phyloP scores from a whole-genome alignment of 352 stramenopile genomes.

The Discostella stelligera region DNA sequence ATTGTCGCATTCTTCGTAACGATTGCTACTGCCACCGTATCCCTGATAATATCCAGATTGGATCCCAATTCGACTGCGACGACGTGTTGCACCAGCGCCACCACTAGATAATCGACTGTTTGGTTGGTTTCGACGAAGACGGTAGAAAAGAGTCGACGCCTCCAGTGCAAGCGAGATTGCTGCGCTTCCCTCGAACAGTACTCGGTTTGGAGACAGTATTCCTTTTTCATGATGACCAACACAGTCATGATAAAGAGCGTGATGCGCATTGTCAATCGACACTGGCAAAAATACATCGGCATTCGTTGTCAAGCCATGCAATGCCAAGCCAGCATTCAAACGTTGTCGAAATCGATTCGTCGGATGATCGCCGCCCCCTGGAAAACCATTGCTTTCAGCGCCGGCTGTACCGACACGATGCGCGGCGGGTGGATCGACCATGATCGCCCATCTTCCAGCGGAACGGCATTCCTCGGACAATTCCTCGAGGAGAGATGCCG shows the following conservation, averaged over 20 bases:
- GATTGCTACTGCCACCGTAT: conserved; percentile 11
- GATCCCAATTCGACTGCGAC: conserved; percentile 43
- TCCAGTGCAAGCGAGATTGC: conserved; percentile 62
- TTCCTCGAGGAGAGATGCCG: conserved; percentile 60
- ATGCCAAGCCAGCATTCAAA: conserved; percentile 53
- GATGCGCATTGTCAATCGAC: conserved; percentile 32
- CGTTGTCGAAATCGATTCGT: conserved; percentile 42
- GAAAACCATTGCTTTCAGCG: not conserved
- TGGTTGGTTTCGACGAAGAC: conserved; percentile 23
- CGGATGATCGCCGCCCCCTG: conserved; percentile 4
- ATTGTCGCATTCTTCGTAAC: conserved; percentile 19
- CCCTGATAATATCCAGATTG: conserved; percentile 48
- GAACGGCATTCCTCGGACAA: conserved; percentile 65
- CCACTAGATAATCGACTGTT: not conserved
- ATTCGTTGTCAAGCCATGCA: conserved; percentile 56
- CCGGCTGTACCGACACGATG: not conserved
- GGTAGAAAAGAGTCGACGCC: conserved; percentile 58
- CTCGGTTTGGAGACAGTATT: conserved; percentile 9
- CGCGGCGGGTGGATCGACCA: conserved; percentile 19
- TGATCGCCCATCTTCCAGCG: conserved; percentile 52
- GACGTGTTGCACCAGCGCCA: not conserved
- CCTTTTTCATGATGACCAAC: not conserved
- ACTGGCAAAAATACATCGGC: conserved; percentile 61
- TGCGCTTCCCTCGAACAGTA: conserved; percentile 56
- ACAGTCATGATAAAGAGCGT: conserved; percentile 26